A percentile compares a stretch with the other conserved stretches of the same genome.
Conservation (phyloP, 305 asterid species). For the Striga hermonthica region DNA sequence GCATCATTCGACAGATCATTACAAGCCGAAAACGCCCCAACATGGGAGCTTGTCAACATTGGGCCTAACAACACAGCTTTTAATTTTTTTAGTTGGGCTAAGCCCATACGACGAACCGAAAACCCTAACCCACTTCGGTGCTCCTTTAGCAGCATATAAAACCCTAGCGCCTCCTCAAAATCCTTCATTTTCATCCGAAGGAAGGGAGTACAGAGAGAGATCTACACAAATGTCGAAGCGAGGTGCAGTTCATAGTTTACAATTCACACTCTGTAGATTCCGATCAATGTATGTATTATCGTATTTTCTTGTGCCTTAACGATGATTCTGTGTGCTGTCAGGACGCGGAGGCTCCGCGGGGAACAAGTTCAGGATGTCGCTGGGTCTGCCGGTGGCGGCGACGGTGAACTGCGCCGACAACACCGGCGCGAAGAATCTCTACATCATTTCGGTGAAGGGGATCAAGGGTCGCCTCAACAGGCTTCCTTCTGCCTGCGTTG, state of each 20-base stretch:
- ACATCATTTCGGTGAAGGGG: constrained; percentile 87
- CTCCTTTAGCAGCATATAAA: constrained; percentile 21
- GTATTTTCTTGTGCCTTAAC: neutral
- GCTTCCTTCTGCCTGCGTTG: constrained; percentile 86
- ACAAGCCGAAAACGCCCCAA: too few relatives aligned
- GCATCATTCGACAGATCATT: too few relatives aligned
- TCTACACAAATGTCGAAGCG: constrained; percentile 42
- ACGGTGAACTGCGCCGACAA: constrained; percentile 90
- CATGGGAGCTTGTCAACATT: neutral
- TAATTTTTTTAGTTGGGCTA: too few relatives aligned
- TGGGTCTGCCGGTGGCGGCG: constrained; percentile 93
- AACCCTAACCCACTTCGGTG: constrained; percentile 35
- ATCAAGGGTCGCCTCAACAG: constrained; percentile 82
- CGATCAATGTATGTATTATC: neutral
- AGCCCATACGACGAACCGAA: neutral
- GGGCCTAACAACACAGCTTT: neutral
- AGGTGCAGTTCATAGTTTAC: constrained; percentile 27
- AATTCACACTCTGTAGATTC: neutral
- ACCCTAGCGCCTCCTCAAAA: constrained; percentile 30
- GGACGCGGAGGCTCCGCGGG: constrained; percentile 98
- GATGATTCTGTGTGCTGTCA: constrained; percentile 21
- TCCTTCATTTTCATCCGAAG: constrained; percentile 4
- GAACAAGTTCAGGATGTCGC: constrained; percentile 89
- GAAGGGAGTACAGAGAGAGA: neutral
- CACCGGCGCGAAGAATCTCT: constrained; percentile 83